These are phyloP conservation scores for Ganoderma sp. DNA, from an alignment of 1,284 basidiomycete genomes.

Conservation along the genomic window DNA sequence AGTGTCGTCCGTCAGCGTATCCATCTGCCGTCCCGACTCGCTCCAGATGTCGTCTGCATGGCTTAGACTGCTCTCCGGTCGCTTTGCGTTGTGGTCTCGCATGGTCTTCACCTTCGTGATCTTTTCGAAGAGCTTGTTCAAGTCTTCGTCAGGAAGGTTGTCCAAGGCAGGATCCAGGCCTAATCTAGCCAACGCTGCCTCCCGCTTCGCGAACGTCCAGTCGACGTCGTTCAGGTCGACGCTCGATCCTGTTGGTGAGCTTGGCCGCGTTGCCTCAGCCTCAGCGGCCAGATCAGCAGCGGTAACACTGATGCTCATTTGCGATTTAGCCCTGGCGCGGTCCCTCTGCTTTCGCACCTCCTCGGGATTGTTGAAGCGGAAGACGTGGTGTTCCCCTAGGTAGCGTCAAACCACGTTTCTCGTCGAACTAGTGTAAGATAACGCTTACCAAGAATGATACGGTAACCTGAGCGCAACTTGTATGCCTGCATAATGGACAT, in stretches of 20 bases:
- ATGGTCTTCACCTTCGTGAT: conserved; percentile 92
- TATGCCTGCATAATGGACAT: conserved; percentile 55
- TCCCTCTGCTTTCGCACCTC: conserved; percentile 91
- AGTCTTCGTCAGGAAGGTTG: conserved; percentile 89
- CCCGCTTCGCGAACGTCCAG: conserved; percentile 92
- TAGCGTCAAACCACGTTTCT: conserved; percentile 10
- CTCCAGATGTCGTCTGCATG: conserved; percentile 88
- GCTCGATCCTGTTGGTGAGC: conserved; percentile 73
- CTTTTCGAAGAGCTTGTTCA: conserved; percentile 92
- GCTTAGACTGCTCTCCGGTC: conserved; percentile 85
- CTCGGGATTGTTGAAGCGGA: conserved; percentile 96
- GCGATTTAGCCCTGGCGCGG: conserved; percentile 73
- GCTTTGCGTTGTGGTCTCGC: conserved; percentile 76
- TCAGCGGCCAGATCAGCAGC: conserved; percentile 65
- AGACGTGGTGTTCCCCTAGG: conserved; percentile 94
- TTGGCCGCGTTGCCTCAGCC: conserved; percentile 67
- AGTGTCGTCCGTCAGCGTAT: conserved; percentile 83
- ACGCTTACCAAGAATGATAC: conserved; percentile 86
- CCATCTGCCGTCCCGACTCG: conserved; percentile 76
- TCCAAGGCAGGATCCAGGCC: conserved; percentile 88
- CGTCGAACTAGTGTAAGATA: background rate
- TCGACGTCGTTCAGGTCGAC: conserved; percentile 80
- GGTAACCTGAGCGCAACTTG: conserved; percentile 90
- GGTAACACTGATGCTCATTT: conserved; percentile 65
- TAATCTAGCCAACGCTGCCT: conserved; percentile 84